Percentiles rank a stretch among this genome's conserved stretches.
These are phyloP conservation scores for Debaryomyces singareniensis DNA, from an alignment of 1,139 yeast species.

Conservation along the genomic window DNA sequence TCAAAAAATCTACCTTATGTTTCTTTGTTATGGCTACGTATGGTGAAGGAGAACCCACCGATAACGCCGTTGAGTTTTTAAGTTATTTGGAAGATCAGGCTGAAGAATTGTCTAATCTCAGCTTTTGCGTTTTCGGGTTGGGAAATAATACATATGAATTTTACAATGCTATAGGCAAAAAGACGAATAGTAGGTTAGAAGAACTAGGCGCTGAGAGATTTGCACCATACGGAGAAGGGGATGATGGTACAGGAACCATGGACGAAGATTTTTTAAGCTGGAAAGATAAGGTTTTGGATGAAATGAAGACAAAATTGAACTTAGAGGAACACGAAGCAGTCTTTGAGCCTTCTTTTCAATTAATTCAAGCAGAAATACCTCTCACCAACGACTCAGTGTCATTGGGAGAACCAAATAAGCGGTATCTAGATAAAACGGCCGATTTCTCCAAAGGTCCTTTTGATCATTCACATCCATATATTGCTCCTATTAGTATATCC, in stretches of 20 bases:
- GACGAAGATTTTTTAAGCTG: conserved; percentile 93
- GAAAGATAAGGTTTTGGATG: conserved; percentile 74
- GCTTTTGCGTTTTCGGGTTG: conserved; percentile 75
- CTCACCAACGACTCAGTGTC: conserved; percentile 45
- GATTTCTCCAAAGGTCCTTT: conserved; percentile 68
- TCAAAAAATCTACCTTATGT: conserved; percentile 46
- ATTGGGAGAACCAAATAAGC: conserved; percentile 77
- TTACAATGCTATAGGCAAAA: conserved; percentile 77
- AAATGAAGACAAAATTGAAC: conserved; percentile 57
- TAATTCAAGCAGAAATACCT: conserved; percentile 28
- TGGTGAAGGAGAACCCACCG: conserved; percentile 99
- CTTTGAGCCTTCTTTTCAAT: conserved; percentile 68
- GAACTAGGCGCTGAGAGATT: conserved; percentile 66
- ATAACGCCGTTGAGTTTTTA: conserved; percentile 73
- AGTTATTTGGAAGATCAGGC: conserved; percentile 55
- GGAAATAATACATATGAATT: conserved; percentile 94
- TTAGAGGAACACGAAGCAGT: conserved; percentile 70
- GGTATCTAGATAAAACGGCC: conserved; percentile 40
- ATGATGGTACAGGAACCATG: conserved; percentile 89
- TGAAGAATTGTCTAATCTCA: conserved; percentile 56
- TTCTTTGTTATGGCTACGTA: conserved; percentile 85
- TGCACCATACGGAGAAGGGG: conserved; percentile 82
- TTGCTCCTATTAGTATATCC: conserved; percentile 59
- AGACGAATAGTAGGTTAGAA: conserved; percentile 39
- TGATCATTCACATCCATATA: conserved; percentile 75